Evolutionary conservation across 768 basidiomycete species (phyloP).

Genomic region (Suillus lakei): DNA sequence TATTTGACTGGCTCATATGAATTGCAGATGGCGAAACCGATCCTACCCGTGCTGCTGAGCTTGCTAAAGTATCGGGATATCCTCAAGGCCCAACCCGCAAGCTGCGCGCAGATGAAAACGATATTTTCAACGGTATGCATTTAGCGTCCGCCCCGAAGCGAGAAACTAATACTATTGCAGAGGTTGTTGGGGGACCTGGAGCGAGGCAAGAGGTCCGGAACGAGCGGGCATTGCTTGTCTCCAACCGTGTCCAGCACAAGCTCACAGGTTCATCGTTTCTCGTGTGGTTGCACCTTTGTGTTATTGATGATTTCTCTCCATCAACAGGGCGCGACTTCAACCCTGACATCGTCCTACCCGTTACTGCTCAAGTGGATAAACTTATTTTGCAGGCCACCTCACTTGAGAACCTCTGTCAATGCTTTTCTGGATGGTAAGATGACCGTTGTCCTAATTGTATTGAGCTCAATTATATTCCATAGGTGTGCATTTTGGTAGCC

Average conservation of each 20-base stretch:
- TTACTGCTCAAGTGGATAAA: conserved; percentile 89
- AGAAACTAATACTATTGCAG: conserved; percentile 25
- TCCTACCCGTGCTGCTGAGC: conserved; percentile 61
- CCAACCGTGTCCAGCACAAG: conserved; percentile 94
- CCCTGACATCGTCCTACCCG: conserved; percentile 71
- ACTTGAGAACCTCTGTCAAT: conserved; percentile 94
- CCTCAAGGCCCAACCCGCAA: conserved; percentile 83
- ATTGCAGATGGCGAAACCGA: conserved; percentile 47
- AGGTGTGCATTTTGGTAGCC: conserved; percentile 80
- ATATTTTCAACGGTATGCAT: conserved; percentile 84
- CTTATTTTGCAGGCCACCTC: conserved; percentile 93
- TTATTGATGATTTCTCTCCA: conserved; percentile 1
- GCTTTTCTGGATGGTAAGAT: conserved; percentile 90
- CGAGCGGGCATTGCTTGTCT: conserved; percentile 87
- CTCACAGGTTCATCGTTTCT: conserved; percentile 68
- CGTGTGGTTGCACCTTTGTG: not conserved
- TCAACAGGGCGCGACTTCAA: conserved; percentile 88
- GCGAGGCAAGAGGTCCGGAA: conserved; percentile 88
- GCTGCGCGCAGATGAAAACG: conserved; percentile 89
- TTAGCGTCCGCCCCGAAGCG: conserved; percentile 2
- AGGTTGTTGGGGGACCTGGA: conserved; percentile 54
- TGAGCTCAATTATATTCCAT: conserved; percentile 12
- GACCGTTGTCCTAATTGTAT: not conserved
- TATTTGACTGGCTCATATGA: conserved; percentile 5
- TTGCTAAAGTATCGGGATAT: conserved; percentile 70